Conservation (phyloP, 2,329 filamentous ascomycete genomes). For the Neopestalotiopsis clavispora region DNA sequence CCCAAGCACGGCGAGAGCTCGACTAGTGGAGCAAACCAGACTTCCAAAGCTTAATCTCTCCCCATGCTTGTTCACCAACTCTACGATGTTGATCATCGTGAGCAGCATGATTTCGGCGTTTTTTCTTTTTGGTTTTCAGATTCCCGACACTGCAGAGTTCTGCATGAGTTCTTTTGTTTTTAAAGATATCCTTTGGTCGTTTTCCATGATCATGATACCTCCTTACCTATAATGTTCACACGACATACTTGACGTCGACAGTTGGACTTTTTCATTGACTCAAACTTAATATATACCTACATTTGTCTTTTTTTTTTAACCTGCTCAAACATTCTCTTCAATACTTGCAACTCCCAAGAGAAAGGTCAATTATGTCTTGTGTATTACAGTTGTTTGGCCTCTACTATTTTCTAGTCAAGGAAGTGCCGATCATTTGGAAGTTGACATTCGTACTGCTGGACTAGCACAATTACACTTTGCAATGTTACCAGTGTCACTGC, state of each 20-base stretch:
- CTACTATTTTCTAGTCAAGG: too few relatives aligned
- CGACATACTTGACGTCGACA: background rate
- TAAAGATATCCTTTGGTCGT: conserved; percentile 7
- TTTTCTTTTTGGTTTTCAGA: background rate
- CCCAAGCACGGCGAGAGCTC: background rate
- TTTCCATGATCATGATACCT: background rate
- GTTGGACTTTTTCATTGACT: background rate
- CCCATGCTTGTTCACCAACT: background rate
- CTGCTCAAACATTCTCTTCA: too few relatives aligned
- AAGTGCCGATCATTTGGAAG: too few relatives aligned
- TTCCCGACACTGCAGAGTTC: background rate
- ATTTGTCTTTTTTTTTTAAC: too few relatives aligned
- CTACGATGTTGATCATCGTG: background rate
- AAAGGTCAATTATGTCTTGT: too few relatives aligned
- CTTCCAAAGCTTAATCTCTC: background rate
- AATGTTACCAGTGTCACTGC: too few relatives aligned
- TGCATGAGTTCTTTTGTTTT: background rate
- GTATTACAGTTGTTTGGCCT: too few relatives aligned
- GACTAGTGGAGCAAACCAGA: background rate
- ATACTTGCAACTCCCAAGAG: too few relatives aligned
- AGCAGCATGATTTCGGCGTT: background rate
- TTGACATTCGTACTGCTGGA: too few relatives aligned
- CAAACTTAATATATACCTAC: background rate
- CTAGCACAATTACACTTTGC: too few relatives aligned
- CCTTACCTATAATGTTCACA: background rate